Base-by-base conservation (phyloP, 225 moss, liverwort and hornwort species). In the Sphagnum contortum region DNA sequence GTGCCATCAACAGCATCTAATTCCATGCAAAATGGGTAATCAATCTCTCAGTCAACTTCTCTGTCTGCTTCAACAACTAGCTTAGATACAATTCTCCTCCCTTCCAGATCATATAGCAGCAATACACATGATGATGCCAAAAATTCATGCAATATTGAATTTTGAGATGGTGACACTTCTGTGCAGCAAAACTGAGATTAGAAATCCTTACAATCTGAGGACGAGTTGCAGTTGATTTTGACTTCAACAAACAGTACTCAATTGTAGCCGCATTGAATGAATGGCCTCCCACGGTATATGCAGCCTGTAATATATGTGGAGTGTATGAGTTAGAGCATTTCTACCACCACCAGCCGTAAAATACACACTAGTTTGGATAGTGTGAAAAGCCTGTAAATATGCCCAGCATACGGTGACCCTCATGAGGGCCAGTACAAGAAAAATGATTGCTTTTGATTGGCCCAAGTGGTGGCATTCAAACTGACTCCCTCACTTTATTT, bases 251-350 rank as follows among this genome's bases (percentile, higher is more conserved):
- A 6, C 85, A 86, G 47, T 77, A 84, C 72, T 94, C 94, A 3
- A 94, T 94, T 5, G 85, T 77, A 4, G 91, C 94, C 0, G 91
- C 91, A 12, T 81, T 89, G 65, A 94, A 94, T 71, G 83, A 85
- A 55, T 91, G 79, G 1, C 94, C 87, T 50, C 94, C 91, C 5
- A 94, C 94, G 66, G 88, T 89, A 48, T 91, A 91, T 67, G 94
- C 78, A 67, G 94, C 91, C 93, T 93, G 79, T 54, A 29, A 29
- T 29, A 29, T 29, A 29, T 29, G 29, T 29, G 29, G 13, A 59
- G 12, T 52, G 52, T 52, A 44, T 55, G 55, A 59, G 44, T 12
- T 5, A 59, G 13, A 12, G 12, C 13, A 59, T 55, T 55, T 8
- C 8, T 1, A 59, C 12, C 59, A 59, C 12, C n/a, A 60, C 63